These are phyloP conservation scores for Ophiocordyceps unilateralis DNA, from an alignment of 2,329 filamentous ascomycete genomes.

Conservation along the genomic window DNA sequence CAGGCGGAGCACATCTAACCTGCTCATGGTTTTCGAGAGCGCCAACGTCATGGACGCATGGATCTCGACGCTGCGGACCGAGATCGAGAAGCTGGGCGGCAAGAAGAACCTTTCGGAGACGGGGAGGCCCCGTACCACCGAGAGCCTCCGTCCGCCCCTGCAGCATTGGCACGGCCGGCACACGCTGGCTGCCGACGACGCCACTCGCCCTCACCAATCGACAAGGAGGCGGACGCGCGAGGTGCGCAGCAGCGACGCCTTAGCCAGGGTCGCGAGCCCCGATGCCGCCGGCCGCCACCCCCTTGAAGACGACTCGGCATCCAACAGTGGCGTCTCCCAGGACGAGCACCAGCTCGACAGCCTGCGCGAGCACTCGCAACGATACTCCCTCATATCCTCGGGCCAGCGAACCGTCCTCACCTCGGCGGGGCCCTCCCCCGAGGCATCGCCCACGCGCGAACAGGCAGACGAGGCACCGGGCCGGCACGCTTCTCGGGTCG, in stretches of 20 bases:
- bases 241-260: conserved; percentile 3
- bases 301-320: conserved; percentile 36
- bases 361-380: conserved; percentile 36
- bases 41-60: conserved; percentile 62
- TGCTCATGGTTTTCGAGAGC: conserved; percentile 56
- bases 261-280: conserved; percentile 5
- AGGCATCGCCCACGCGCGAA: conserved; percentile 37
- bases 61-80: conserved; percentile 49
- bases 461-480: conserved; percentile 17
- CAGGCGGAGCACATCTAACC: conserved; percentile 40
- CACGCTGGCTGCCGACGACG: conserved; percentile 27
- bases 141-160: conserved; percentile 14
- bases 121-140: conserved; percentile 29
- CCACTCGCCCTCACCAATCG: conserved; percentile 18
- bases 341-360: conserved; percentile 41
- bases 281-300: conserved; percentile 20
- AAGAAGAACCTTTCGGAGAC: conserved; percentile 45
- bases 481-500: conserved; percentile 2
- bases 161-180: conserved; percentile 27
- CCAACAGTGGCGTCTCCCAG: conserved; percentile 38
- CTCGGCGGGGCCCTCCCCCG: conserved; percentile 39
- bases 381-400: conserved; percentile 42
- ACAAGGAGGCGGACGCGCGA: neutral
- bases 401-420: conserved; percentile 43
- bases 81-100: conserved; percentile 55